Evolutionary conservation across 495 filamentous ascomycete species (phyloP).

Genomic region (Aspergillus kassunensis): DNA sequence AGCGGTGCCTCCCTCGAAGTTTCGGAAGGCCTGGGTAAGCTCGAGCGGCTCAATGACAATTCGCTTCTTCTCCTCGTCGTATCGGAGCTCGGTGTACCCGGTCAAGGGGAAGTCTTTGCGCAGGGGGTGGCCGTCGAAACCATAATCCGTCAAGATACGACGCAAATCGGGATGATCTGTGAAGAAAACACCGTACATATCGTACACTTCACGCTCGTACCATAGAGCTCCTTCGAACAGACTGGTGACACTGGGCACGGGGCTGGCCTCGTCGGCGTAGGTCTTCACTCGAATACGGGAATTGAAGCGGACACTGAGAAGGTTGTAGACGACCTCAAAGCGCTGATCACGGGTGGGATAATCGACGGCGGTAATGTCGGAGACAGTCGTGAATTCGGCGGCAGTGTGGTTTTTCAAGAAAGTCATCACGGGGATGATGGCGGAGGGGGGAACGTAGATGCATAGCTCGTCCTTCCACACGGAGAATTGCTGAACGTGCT

Average conservation of each 20-base stretch:
- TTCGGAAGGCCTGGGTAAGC: slow-evolving; percentile 97
- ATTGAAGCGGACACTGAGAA: slow-evolving; percentile 93
- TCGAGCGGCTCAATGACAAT: slow-evolving; percentile 97
- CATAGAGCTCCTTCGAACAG: slow-evolving; percentile 96
- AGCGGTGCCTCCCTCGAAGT: slow-evolving; percentile 82
- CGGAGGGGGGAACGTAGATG: slow-evolving; percentile 84
- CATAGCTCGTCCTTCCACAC: slow-evolving; percentile 99
- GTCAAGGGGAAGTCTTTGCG: slow-evolving; percentile 98
- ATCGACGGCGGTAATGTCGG: slow-evolving; percentile 90
- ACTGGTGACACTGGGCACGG: slow-evolving; percentile 79
- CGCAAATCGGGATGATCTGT: slow-evolving; percentile 90
- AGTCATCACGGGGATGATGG: slow-evolving; percentile 82
- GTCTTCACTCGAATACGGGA: slow-evolving; percentile 97
- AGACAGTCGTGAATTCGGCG: slow-evolving; percentile 91
- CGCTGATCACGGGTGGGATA: slow-evolving; percentile 91
- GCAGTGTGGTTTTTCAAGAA: slow-evolving; percentile 98
- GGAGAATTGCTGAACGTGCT: slow-evolving; percentile 97
- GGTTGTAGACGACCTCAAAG: slow-evolving; percentile 98
- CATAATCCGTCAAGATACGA: slow-evolving; percentile 99
- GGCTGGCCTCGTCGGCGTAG: slow-evolving; percentile 94
- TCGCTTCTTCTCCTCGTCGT: slow-evolving; percentile 99
- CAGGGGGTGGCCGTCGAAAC: slow-evolving; percentile 96
- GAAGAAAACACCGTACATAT: slow-evolving; percentile 98
- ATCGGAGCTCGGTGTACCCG: slow-evolving; percentile 97
- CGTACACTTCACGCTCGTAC: slow-evolving; percentile 98